These are phyloP conservation scores for Zizania palustris DNA, from an alignment of 202 grass and related monocot genomes.

Conservation along the genomic window DNA sequence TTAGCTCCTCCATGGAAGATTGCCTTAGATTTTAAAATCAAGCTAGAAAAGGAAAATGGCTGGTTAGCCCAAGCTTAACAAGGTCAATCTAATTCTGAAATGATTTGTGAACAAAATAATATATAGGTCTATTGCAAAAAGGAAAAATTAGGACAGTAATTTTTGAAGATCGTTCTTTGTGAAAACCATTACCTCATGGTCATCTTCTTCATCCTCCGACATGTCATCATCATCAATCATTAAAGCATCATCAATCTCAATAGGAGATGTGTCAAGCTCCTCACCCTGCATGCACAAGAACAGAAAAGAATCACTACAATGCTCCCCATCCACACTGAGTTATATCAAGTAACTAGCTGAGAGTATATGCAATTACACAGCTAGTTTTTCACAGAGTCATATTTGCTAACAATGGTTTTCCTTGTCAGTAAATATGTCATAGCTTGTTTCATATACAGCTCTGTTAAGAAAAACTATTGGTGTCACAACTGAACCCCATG, in stretches of 20 bases:
- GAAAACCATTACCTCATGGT: slow-evolving; percentile 65
- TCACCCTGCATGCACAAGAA: slow-evolving; percentile 50
- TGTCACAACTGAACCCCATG: background rate
- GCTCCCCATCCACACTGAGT: background rate
- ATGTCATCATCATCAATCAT: slow-evolving; percentile 96
- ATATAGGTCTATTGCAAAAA: background rate
- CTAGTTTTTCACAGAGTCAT: background rate
- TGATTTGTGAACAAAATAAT: background rate
- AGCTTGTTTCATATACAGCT: slow-evolving; percentile 8
- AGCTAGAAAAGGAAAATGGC: background rate
- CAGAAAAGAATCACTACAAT: background rate
- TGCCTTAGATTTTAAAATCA: background rate
- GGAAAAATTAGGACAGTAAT: slow-evolving; percentile 10
- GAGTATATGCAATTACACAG: background rate
- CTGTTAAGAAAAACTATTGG: background rate
- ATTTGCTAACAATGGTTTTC: background rate
- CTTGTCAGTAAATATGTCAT: background rate
- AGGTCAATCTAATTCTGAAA: slow-evolving; percentile 3
- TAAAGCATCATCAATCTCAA: slow-evolving; percentile 85
- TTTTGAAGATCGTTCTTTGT: background rate
- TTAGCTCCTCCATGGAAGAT: background rate
- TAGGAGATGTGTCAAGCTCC: slow-evolving; percentile 75
- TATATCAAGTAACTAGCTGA: background rate
- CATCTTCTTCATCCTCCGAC: slow-evolving; percentile 92
- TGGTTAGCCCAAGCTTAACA: background rate